Evolutionary conservation across 2,329 filamentous ascomycete genomes (phyloP).

Genomic region (Ceratocystis albifundus): DNA sequence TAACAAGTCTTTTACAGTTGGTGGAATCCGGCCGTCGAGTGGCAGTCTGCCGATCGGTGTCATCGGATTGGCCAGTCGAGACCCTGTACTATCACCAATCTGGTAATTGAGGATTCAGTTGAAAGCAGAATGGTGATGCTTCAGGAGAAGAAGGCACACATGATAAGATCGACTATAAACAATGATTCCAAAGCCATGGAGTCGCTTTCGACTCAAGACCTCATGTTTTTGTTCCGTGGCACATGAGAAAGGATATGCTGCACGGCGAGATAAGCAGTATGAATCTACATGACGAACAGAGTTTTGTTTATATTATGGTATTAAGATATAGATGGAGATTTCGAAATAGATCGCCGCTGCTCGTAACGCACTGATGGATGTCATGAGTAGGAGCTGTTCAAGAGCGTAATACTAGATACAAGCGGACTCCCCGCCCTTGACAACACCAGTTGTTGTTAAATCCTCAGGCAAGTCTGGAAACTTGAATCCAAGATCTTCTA

Average conservation of each 20-base stretch:
- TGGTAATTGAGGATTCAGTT: slow-evolving; percentile 94
- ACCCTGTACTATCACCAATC: slow-evolving; percentile 83
- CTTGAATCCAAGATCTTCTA: slow-evolving; percentile 62
- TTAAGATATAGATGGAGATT: background rate
- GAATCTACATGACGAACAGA: too few relatives aligned
- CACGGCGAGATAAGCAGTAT: background rate
- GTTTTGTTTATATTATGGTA: background rate
- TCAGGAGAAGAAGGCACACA: slow-evolving; percentile 96
- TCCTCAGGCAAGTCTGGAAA: slow-evolving; percentile 32
- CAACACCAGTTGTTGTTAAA: background rate
- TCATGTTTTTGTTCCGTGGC: slow-evolving; percentile 92
- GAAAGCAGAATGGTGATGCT: slow-evolving; percentile 91
- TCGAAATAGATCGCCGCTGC: too few relatives aligned
- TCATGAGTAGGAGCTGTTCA: background rate
- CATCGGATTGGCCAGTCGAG: slow-evolving; percentile 93
- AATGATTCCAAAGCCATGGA: slow-evolving; percentile 85
- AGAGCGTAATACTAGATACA: background rate
- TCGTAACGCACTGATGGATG: background rate
- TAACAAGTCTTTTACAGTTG: slow-evolving; percentile 45
- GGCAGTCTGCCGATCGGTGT: slow-evolving; percentile 89
- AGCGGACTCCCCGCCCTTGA: background rate
- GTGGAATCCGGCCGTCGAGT: slow-evolving; percentile 99
- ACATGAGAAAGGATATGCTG: slow-evolving; percentile 27
- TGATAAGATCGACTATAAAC: slow-evolving; percentile 97
- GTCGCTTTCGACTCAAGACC: slow-evolving; percentile 76